Evolutionary conservation across 495 filamentous ascomycete species (phyloP).

Genomic region (Cercophora newfieldiana): DNA sequence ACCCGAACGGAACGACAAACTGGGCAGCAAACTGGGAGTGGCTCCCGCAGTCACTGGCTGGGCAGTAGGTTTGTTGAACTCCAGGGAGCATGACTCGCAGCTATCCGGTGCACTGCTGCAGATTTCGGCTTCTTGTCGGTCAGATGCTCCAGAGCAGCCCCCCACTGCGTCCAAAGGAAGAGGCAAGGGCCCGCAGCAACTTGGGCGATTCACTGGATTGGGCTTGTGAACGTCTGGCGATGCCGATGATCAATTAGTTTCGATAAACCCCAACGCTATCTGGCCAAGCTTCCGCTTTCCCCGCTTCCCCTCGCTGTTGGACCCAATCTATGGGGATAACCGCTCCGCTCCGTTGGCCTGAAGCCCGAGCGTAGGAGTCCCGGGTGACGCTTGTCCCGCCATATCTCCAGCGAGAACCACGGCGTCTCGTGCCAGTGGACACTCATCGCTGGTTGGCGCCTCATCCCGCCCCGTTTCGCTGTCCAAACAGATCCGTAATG

Average conservation of each 20-base stretch:
- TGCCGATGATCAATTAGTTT: neutral
- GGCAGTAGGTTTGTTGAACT: neutral
- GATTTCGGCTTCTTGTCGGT: neutral
- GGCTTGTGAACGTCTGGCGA: neutral
- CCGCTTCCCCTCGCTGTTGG: neutral
- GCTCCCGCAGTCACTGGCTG: neutral
- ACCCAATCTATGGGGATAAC: neutral
- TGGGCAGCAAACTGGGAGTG: neutral
- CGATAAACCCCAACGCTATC: neutral
- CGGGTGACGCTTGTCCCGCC: neutral
- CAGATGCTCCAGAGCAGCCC: neutral
- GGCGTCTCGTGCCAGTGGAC: neutral
- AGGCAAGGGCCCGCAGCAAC: neutral
- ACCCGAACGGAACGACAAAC: neutral
- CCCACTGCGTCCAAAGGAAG: neutral
- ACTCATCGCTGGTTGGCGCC: no score
- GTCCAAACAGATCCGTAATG: conserved; percentile 38
- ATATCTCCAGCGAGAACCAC: neutral
- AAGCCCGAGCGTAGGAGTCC: neutral
- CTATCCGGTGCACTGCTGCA: neutral
- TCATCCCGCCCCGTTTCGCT: conserved; percentile 18
- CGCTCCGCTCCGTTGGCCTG: neutral
- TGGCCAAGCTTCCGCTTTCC: neutral
- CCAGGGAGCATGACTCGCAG: neutral
- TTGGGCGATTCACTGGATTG: neutral